Base-by-base conservation (phyloP, 352 stramenopile genomes). In the Aphanomyces invadans region DNA sequence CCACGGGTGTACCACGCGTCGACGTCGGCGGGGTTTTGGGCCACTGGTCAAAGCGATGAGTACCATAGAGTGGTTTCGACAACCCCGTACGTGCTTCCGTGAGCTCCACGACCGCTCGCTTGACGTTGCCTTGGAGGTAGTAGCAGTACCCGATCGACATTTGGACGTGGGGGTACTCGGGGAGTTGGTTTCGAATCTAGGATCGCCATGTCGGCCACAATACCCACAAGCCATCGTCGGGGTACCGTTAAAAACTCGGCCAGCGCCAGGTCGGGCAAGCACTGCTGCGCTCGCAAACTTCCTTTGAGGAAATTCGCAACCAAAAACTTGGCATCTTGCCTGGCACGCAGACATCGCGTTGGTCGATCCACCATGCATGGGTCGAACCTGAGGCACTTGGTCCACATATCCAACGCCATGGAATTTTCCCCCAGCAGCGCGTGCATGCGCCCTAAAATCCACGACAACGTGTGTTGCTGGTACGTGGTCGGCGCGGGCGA, bases 71-170 rank as follows among this genome's bases (percentile, higher is more conserved):
- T 19, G 59, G 23, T 1, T n/a, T 19, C 5, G 25, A 48, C 44
- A 21, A 31, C 10, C 26, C 25, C 59, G 42, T 55, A 66, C 59
- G 51, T 0, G 79, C 72, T 23, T 82, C 79, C 0, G 77, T 84
- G 19, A 87, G 73, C 11, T 76, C 71, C 44, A 76, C 72, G 1
- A 86, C 67, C 0, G 77, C 77, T 29, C 84, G 80, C 1, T 19
- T 31, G 36, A 82, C 48, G n/a, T 70, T 78, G 0, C 73, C 71
- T 46, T 69, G 65, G 49, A 79, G 39, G 3, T 81, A 77, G 36
- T 87, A 78, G 55, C 79, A 87, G 38, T 75, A 83, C 0, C 77
- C 79, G 2, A 87, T 87, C 46, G 61, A 80, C 10, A 74, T 76
- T 36, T 83, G 73, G 28, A 87, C 39, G 15, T 76, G 68, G 2